Percentiles rank a stretch among this genome's conserved stretches.
Conservation (phyloP, 768 basidiomycete genomes). For the Russula ochroleuca region DNA sequence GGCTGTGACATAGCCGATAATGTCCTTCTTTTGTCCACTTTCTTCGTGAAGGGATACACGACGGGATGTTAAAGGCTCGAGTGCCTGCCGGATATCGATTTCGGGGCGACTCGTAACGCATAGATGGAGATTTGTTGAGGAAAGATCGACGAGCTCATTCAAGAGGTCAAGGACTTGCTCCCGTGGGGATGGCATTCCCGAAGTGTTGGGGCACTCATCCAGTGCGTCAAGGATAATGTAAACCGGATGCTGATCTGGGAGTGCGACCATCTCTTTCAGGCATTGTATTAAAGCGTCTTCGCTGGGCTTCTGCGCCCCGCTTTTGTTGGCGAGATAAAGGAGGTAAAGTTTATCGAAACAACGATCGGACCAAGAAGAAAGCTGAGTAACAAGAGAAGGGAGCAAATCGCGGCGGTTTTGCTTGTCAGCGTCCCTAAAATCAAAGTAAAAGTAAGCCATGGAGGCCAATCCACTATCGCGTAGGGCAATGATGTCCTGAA, state of each 20-base stretch:
- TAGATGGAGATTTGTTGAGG: constrained; percentile 1
- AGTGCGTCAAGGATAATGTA: constrained; percentile 9
- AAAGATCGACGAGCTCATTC: not conserved
- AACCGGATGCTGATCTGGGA: not conserved
- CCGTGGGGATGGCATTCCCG: not conserved
- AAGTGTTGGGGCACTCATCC: constrained; percentile 2
- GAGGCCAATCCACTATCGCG: not conserved
- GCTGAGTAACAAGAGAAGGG: constrained; percentile 4
- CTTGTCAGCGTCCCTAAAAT: not conserved
- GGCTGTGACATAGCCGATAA: not conserved
- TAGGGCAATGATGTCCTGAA: not conserved
- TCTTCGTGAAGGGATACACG: constrained; percentile 4
- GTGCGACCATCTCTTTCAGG: constrained; percentile 6
- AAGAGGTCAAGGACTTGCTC: not conserved
- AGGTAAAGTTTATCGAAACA: not conserved
- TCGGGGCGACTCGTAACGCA: constrained; percentile 8
- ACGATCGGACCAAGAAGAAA: not conserved
- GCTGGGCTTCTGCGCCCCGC: not conserved
- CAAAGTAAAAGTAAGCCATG: constrained; percentile 8
- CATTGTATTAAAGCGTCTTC: not conserved
- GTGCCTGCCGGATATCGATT: not conserved
- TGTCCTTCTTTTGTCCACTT: constrained; percentile 3
- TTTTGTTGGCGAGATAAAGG: not conserved
- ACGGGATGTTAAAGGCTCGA: not conserved
- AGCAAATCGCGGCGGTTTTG: not conserved